These are phyloP conservation scores for Cinnamomum chago DNA, from an alignment of 164 flowering plant species.

Conservation along the genomic window DNA sequence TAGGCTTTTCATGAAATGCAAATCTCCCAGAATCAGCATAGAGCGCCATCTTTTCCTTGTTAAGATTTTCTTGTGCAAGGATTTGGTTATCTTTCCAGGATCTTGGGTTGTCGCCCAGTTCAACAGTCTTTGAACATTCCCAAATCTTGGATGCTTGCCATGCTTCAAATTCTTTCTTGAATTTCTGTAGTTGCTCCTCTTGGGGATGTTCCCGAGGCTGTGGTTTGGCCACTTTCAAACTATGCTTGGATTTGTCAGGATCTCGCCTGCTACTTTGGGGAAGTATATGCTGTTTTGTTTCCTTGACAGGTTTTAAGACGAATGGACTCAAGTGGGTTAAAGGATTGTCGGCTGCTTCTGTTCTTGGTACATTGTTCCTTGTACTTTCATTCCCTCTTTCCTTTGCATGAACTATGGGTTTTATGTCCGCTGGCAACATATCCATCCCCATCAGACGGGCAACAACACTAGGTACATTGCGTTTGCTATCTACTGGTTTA, in stretches of 20 bases:
- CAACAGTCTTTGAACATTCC: slow-evolving; percentile 56
- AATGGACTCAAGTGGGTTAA: slow-evolving; percentile 25
- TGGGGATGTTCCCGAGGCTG: slow-evolving; percentile 87
- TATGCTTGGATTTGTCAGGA: slow-evolving; percentile 22
- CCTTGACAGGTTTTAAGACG: slow-evolving; percentile 30
- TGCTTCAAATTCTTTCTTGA: slow-evolving; percentile 95
- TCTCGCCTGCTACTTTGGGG: slow-evolving; percentile 19
- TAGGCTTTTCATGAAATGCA: slow-evolving; percentile 20
- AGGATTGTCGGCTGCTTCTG: slow-evolving; percentile 26
- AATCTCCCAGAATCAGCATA: slow-evolving; percentile 27
- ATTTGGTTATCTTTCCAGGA: slow-evolving; percentile 22
- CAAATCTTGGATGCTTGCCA: slow-evolving; percentile 79
- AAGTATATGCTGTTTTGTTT: slow-evolving; percentile 19
- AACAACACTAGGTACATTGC: slow-evolving; percentile 66
- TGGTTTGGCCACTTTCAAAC: slow-evolving; percentile 30
- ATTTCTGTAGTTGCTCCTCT: slow-evolving; percentile 90
- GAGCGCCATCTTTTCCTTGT: slow-evolving; percentile 42
- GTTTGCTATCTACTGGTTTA: slow-evolving; percentile 39
- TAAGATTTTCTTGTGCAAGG: slow-evolving; percentile 52
- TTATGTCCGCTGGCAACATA: slow-evolving; percentile 47
- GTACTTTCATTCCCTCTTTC: slow-evolving; percentile 30
- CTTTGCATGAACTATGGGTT: slow-evolving; percentile 23
- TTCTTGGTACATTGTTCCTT: slow-evolving; percentile 21
- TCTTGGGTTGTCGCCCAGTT: slow-evolving; percentile 31
- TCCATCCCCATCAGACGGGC: slow-evolving; percentile 97